Evolutionary conservation across 139 green algal genomes (phyloP), one percentile per base, ranked within the genome.

Genomic region (Chlorella sp.): DNA sequence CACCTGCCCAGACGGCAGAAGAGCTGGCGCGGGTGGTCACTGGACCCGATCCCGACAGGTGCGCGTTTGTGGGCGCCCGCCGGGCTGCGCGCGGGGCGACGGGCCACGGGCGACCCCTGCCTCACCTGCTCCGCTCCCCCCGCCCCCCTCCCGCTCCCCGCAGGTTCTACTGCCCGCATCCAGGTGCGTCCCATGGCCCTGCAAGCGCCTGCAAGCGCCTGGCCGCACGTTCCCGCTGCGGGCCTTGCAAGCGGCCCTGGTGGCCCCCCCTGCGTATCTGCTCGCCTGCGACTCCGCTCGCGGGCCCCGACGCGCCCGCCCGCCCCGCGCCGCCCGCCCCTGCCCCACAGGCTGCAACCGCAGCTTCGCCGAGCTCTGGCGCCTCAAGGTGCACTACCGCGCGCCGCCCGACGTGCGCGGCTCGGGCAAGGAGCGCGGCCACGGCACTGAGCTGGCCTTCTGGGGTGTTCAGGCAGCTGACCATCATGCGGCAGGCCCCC

Each of bases 361-460:
- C 44, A 93, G 85, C 40, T 98, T 98, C 64, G 94, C 93, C 0
- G 94, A 98, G 84, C 90, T 98, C 1, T 98, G 94, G 88, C 72
- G 88, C n/a, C 75, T 90, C n/a, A 91, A 96, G 74, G 93, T 97
- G 1, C 94, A 97, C 82, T 95, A 94, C 86, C 87, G 93, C 43
- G 91, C 95, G 36, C 89, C 93, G 2, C 95, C 95, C 14, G 95
- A 98, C 75, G 92, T 96, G 32, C 86, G 95, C 43, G 95, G 95
- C 70, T 92, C 84, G 40, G 95, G 95, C 65, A 96, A 95, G 85
- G 95, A 98, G 87, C 88, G 95, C 16, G 95, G 95, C 26, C 95
- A 98, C 77, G 95, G 95, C 36, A 92, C 86, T n/a, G 95, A 98
- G 85, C 90, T 98, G 19, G 87, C 87, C 58, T 89, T 90, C 43